phyloP scores from a whole-genome alignment of 2,329 filamentous ascomycete species.

The Colletotrichum sp. region DNA sequence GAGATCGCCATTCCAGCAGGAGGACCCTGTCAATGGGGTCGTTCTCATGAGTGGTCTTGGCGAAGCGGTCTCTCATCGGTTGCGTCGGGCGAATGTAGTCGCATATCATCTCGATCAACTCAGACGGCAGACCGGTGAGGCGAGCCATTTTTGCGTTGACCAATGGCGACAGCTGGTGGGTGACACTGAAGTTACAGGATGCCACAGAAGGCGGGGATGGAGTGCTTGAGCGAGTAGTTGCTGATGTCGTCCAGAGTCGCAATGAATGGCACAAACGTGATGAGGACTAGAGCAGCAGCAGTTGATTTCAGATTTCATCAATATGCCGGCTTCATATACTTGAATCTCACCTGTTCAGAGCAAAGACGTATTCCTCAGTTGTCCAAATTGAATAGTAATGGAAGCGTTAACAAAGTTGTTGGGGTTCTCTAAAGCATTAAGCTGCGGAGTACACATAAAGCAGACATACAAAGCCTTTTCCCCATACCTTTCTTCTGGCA shows the following conservation, averaged over 20 bases:
- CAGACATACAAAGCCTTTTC: no score
- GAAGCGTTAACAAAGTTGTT: no score
- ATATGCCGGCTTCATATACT: background rate
- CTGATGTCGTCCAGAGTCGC: rapidly evolving
- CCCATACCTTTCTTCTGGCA: no score
- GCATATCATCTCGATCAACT: background rate
- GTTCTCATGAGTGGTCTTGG: background rate
- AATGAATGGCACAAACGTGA: background rate
- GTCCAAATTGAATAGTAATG: no score
- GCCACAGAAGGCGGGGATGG: rapidly evolving
- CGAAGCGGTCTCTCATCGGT: background rate
- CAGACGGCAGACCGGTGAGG: background rate
- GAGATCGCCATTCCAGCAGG: background rate
- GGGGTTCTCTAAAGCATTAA: no score
- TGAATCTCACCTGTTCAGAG: background rate
- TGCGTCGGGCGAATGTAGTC: background rate
- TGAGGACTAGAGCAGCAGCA: background rate
- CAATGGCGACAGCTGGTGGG: rapidly evolving
- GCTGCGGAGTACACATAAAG: no score
- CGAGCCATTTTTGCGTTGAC: background rate
- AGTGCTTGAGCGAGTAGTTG: background rate
- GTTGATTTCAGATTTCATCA: background rate
- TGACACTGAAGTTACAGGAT: rapidly evolving
- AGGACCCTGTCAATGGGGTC: background rate
- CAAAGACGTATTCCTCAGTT: background rate